Evolutionary conservation across 2,329 filamentous ascomycete genomes (phyloP), one percentile per base, ranked within the genome.

Genomic region (Nemania serpens): DNA sequence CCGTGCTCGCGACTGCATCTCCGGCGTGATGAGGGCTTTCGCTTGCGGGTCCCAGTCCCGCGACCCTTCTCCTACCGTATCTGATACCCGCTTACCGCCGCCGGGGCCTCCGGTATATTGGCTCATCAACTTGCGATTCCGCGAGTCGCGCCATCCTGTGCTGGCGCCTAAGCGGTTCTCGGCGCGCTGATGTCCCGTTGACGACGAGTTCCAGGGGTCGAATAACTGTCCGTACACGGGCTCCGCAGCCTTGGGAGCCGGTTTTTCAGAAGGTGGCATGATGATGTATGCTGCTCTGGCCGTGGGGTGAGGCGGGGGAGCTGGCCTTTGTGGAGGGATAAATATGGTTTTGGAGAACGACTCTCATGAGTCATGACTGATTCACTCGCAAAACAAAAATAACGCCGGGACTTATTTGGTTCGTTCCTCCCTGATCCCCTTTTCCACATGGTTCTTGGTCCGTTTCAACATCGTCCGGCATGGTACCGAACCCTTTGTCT

Each of bases 181-280:
- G 43, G 90, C 86, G 42, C 87, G 83, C 75, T 96, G 93, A 73
- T 97, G 91, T 47, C 91, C 91, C 0, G 89, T 88, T 5, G 88
- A 87, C 12, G 87, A 85, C 13, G 87, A 88, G 76, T 92, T 92
- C 87, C 87, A 91, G 5, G 86, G 81, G 74, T 90, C 88, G 69
- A 89, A 90, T 61, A 72, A 70, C 37, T 76, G 75, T 25, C 76
- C 74, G 69, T 76, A 74, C 37, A 70, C 73, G 20, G 82, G 80
- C 50, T 79, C 72, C 18, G 79, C 76, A 34, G 76, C 74, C 61
- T 70, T 75, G 58, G 72, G 64, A 47, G 62, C 59, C 12, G 61
- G 34, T 18, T 63, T 60, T 58, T 69, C 70, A 39, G 62, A 56
- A 36, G 66, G 61, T 22, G 68, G 53, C 68, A 72, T 66, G 37